Evolutionary conservation across 2,329 filamentous ascomycete species (phyloP), one percentile per base, ranked within the genome.

Genomic region (Zymoseptoria pseudotritici): DNA sequence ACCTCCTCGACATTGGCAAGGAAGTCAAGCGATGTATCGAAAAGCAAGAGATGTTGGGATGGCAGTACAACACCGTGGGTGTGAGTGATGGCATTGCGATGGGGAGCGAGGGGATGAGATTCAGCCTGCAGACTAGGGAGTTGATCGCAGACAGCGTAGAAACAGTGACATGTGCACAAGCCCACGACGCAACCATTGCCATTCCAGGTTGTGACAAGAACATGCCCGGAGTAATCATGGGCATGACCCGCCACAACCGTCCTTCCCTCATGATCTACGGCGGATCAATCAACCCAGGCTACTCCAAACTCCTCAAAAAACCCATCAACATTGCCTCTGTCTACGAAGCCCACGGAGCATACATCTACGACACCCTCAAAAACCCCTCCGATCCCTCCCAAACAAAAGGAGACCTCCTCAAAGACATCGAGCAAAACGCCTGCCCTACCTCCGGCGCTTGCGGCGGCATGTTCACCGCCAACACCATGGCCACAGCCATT

Each of bases 131-230:
- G 72, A 90, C 88, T 1, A 84, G 92, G 61, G 92, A 97, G 71
- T 86, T 97, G 65, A 97, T 97, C 66, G 92, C 92, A 64, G 92
- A 97, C 76, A 92, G 87, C 67, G 91, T 97, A 70, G 93, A 97
- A 78, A 92, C 90, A 1, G 89, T 96, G 49, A 97, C 91, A 1
- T 93, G 88, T 73, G 93, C 90, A 4, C 92, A 97, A 73, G 88
- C 89, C 67, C 91, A 97, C 75, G 93, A 97, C 73, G 93, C 91
- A 60, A 95, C 92, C 74, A 92, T 97, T 73, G 86, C 90, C 29
- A 93, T 97, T 67, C 91, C 93, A 0, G 92, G 92, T 10, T 97
- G 92, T 74, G 92, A 97, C 78, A 97, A 97, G 83, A 97, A 97
- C 75, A 97, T 97, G 93, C 92, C 92, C 0, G 92, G 92, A 64